A percentile compares a stretch with the other conserved stretches of the same genome.
phyloP scores from a whole-genome alignment of 2,329 filamentous ascomycete species.

The Orbilia oligospora region DNA sequence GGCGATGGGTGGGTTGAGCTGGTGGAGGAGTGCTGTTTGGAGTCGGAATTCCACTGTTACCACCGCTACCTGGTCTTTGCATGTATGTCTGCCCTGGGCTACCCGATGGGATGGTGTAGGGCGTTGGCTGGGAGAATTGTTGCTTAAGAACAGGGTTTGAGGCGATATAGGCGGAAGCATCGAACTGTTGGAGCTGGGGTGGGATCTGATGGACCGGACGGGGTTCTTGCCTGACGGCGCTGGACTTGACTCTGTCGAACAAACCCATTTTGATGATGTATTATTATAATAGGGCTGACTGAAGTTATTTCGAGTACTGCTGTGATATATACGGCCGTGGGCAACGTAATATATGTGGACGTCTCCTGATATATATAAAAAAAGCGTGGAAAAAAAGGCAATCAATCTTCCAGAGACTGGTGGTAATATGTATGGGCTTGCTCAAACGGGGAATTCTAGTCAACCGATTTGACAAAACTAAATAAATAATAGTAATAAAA shows the following conservation, averaged over 20 bases:
- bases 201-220: constrained; percentile 51
- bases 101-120: constrained; percentile 37
- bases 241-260: constrained; percentile 60
- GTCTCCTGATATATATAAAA: constrained; percentile 17
- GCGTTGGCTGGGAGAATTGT: constrained; percentile 48
- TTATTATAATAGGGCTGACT: constrained; percentile 9
- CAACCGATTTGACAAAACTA: constrained; percentile 35
- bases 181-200: constrained; percentile 58
- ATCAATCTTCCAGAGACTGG: constrained; percentile 52
- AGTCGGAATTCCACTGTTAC: constrained; percentile 52
- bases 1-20: constrained; percentile 30
- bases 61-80: constrained; percentile 52
- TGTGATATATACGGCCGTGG: constrained; percentile 36
- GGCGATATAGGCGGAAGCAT: constrained; percentile 58
- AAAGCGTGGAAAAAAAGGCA: background rate
- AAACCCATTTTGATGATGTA: constrained; percentile 47
- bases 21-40: constrained; percentile 60
- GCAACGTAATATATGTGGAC: constrained; percentile 34
- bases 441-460: constrained; percentile 39
- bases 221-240: constrained; percentile 50
- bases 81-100: constrained; percentile 50
- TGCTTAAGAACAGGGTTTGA: constrained; percentile 59
- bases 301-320: background rate
- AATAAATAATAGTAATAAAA: constrained; percentile 8
- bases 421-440: constrained; percentile 1